phyloP scores from a whole-genome alignment of 78 protist genomes.

The Protostelium mycophagum region DNA sequence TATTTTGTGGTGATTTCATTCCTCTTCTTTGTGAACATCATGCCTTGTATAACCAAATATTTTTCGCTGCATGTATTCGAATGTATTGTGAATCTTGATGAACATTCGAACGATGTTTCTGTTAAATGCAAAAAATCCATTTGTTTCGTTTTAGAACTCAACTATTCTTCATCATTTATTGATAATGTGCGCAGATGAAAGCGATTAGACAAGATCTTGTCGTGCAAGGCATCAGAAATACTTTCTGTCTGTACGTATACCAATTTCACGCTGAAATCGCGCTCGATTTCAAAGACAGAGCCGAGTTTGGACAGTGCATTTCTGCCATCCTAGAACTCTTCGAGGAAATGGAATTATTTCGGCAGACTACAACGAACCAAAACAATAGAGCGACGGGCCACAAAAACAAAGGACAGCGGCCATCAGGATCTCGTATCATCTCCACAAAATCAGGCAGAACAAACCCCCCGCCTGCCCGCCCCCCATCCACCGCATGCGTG shows the following conservation, averaged over 20 bases:
- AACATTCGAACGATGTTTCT: not conserved
- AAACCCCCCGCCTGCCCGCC: not conserved
- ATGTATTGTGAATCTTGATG: not conserved
- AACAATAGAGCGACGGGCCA: not conserved
- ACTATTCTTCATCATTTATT: no score
- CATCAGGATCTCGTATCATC: no score
- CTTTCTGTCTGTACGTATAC: not conserved
- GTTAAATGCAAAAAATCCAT: no score
- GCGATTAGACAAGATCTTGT: not conserved
- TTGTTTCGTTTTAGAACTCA: no score
- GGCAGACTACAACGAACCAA: not conserved
- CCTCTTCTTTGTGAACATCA: not conserved
- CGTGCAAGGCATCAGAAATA: not conserved
- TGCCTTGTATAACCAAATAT: no score
- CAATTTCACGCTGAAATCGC: not conserved
- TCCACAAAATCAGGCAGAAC: no score
- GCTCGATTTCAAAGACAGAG: not conserved
- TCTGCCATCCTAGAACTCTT: not conserved
- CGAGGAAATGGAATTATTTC: not conserved
- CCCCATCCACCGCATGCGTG: not conserved
- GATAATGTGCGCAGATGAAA: no score
- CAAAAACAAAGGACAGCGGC: no score
- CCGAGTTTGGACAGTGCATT: not conserved
- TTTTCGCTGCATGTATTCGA: no score
- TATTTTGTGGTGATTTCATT: not conserved